A percentile compares a stretch with the other conserved stretches of the same genome.
Conservation (phyloP, 306 rosid genomes). For the Rubus idaeus region DNA sequence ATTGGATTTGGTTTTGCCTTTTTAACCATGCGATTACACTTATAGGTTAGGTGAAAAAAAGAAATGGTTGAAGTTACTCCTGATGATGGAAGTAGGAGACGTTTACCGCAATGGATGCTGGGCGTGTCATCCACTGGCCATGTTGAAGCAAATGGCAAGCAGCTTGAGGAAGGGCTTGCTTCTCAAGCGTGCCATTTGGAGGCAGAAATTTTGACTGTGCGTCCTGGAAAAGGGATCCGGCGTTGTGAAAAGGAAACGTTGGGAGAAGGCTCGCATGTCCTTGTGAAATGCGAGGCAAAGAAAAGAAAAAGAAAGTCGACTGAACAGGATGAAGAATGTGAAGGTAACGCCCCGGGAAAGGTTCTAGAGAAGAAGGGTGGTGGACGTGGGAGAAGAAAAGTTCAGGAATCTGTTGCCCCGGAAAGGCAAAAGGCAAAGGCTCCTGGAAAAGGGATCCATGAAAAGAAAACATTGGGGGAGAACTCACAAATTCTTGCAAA, state of each 20-base stretch:
- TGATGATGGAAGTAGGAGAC: slow-evolving; percentile 53
- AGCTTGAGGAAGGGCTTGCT: slow-evolving; percentile 20
- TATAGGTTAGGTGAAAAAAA: not conserved
- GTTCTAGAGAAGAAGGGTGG: slow-evolving; percentile 36
- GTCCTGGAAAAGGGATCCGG: slow-evolving; percentile 13
- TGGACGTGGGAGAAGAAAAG: slow-evolving; percentile 24
- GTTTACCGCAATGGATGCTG: slow-evolving; percentile 77
- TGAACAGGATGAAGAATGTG: slow-evolving; percentile 27
- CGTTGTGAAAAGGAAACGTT: slow-evolving; percentile 29
- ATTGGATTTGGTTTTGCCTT: not conserved
- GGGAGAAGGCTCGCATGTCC: slow-evolving; percentile 28
- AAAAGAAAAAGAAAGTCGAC: slow-evolving; percentile 33
- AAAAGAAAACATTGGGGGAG: slow-evolving; percentile 33
- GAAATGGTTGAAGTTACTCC: slow-evolving; percentile 33
- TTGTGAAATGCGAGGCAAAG: slow-evolving; percentile 36
- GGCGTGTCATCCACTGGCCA: slow-evolving; percentile 40
- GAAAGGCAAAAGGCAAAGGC: slow-evolving; percentile 33
- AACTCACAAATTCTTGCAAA: slow-evolving; percentile 28
- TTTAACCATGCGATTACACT: not conserved
- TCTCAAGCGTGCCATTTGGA: slow-evolving; percentile 20
- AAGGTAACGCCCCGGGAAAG: slow-evolving; percentile 14
- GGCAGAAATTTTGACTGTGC: slow-evolving; percentile 13
- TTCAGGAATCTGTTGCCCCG: slow-evolving; percentile 22
- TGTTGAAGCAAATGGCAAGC: slow-evolving; percentile 31
- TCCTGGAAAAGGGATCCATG: slow-evolving; percentile 22